These are phyloP conservation scores for Thermomyces lanuginosus DNA, from an alignment of 2,329 filamentous ascomycete genomes.

Conservation along the genomic window DNA sequence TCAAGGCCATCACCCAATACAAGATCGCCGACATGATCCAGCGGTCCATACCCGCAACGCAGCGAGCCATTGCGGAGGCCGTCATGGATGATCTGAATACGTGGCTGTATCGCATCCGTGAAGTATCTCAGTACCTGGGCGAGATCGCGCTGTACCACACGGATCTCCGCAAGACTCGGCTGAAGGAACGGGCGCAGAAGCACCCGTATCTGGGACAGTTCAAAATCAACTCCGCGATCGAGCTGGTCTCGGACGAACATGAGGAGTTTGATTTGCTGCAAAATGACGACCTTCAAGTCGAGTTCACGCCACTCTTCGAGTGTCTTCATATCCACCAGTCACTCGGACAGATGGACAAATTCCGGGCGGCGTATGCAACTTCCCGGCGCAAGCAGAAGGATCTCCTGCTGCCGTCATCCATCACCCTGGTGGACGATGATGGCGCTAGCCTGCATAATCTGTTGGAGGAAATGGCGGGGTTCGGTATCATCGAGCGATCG, in stretches of 20 bases:
- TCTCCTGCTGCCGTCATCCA: constrained; percentile 57
- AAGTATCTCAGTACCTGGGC: constrained; percentile 88
- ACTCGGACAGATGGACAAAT: constrained; percentile 78
- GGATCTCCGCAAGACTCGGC: constrained; percentile 64
- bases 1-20: constrained; percentile 87
- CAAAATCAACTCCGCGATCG: constrained; percentile 87
- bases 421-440: constrained; percentile 68
- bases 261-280: constrained; percentile 92
- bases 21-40: constrained; percentile 92
- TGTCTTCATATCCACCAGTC: constrained; percentile 94
- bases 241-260: constrained; percentile 83
- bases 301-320: constrained; percentile 88
- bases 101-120: constrained; percentile 86
- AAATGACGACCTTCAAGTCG: constrained; percentile 86
- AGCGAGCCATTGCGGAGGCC: constrained; percentile 83
- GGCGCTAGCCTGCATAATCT: constrained; percentile 75
- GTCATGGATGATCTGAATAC: constrained; percentile 96
- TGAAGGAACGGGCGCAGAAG: constrained; percentile 65
- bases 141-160: constrained; percentile 97
- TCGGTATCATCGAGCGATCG: constrained; percentile 88
- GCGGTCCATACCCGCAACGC: constrained; percentile 81
- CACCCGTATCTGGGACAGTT: constrained; percentile 64
- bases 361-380: constrained; percentile 77
- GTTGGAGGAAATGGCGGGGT: constrained; percentile 84
- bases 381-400: constrained; percentile 87